A percentile compares a stretch with the other conserved stretches of the same genome.
These are phyloP conservation scores for Lyophyllum semitale DNA, from an alignment of 768 basidiomycete species.

Conservation along the genomic window DNA sequence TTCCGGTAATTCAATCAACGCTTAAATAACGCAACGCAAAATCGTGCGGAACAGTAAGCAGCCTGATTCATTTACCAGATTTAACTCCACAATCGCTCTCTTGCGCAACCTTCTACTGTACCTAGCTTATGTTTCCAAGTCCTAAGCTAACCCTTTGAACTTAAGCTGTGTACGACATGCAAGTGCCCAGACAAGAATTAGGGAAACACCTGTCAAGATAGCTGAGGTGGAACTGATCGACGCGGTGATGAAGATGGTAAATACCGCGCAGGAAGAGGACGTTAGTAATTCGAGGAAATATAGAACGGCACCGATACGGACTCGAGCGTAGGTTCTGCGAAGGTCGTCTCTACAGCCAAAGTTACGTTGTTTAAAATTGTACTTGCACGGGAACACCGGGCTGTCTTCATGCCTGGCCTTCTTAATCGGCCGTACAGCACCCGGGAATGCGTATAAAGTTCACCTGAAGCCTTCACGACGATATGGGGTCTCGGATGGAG, in stretches of 20 bases:
- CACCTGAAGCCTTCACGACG: background rate
- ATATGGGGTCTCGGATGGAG: background rate
- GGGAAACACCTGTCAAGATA: background rate
- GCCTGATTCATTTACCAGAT: no score
- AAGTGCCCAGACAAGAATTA: background rate
- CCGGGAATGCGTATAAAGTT: no score
- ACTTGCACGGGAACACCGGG: background rate
- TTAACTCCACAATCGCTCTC: no score
- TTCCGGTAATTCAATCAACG: background rate
- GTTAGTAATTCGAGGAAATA: background rate
- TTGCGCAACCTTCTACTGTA: background rate
- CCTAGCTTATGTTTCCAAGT: background rate
- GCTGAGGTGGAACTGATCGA: background rate
- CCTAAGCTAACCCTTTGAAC: background rate
- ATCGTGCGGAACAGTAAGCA: background rate
- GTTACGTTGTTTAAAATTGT: background rate
- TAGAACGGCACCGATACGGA: no score
- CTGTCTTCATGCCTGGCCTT: background rate
- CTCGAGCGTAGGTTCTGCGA: background rate
- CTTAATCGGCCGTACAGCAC: no score
- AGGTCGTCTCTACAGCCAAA: background rate
- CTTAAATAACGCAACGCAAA: background rate
- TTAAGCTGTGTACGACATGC: background rate
- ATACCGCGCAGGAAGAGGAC: background rate
- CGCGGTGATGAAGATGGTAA: no score